phyloP scores from a whole-genome alignment of 169 alveolate species.

The Plasmodium vivax region DNA sequence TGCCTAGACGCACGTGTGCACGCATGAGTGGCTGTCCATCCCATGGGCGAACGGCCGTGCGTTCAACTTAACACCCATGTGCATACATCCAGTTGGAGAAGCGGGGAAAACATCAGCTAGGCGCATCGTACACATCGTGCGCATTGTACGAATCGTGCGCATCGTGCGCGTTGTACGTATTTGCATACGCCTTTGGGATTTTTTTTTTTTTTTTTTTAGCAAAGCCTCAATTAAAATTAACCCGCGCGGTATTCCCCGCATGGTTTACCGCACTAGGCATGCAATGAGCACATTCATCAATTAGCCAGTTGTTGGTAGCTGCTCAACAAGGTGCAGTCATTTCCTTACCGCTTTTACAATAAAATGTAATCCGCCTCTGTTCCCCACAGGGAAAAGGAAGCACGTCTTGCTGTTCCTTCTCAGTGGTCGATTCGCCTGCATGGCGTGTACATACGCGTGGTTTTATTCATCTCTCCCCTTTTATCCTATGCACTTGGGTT shows the following conservation, averaged over 20 bases:
- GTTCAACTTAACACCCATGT: background rate
- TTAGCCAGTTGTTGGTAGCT: slow-evolving; percentile 6
- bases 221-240: background rate
- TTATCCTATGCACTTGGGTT: background rate
- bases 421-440: background rate
- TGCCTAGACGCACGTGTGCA: background rate
- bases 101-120: background rate
- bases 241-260: background rate
- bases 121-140: background rate
- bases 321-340: background rate
- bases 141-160: background rate
- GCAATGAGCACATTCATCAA: background rate
- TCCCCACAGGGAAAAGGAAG: background rate
- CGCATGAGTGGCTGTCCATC: background rate
- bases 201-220: background rate
- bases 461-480: background rate
- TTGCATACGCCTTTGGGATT: background rate
- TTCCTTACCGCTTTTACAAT: background rate
- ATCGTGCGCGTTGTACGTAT: background rate
- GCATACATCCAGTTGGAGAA: background rate
- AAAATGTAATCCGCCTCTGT: background rate
- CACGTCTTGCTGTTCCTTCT: background rate
- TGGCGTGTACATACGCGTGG: background rate
- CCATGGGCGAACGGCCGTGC: background rate
- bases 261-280: background rate